A percentile compares a stretch with the other conserved stretches of the same genome.
Evolutionary conservation across 129 eudicot species (phyloP).

Genomic region (Artemisia tridentata): DNA sequence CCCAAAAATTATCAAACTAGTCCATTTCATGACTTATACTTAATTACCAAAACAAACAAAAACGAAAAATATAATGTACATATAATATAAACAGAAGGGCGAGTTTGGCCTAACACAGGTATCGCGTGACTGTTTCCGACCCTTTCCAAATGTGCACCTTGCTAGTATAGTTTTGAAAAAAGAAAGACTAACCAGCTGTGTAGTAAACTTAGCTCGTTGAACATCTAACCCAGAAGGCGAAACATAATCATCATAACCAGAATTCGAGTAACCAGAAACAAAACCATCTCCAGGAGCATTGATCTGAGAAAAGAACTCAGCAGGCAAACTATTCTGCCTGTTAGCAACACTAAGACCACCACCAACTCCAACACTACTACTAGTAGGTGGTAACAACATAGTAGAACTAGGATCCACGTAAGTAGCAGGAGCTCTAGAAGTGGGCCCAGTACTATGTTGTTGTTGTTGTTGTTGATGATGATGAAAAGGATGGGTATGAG

Average conservation of each 20-base stretch:
- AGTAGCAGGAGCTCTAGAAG: slow-evolving; percentile 19
- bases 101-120: no score
- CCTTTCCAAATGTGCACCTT: no score
- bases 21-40: no score
- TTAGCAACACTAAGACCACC: slow-evolving; percentile 16
- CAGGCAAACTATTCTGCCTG: slow-evolving; percentile 85
- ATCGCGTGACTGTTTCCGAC: no score
- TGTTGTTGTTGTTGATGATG: slow-evolving; percentile 7
- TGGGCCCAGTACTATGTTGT: neutral
- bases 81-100: no score
- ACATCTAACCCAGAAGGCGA: slow-evolving; percentile 38
- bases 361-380: no score
- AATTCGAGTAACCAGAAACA: slow-evolving; percentile 52
- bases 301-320: slow-evolving; percentile 65
- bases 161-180: neutral
- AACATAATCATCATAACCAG: slow-evolving; percentile 35
- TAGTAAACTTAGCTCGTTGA: slow-evolving; percentile 33
- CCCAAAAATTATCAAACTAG: no score
- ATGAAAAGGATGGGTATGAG: neutral
- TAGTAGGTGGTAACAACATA: slow-evolving; percentile 3
- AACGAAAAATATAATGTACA: no score
- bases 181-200: slow-evolving; percentile 35
- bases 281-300: slow-evolving; percentile 40
- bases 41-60: no score
- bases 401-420: slow-evolving; percentile 39